A percentile compares a stretch with the other conserved stretches of the same genome.
Conservation (phyloP, 106 monocot genomes). For the Phalaenopsis aphrodite region DNA sequence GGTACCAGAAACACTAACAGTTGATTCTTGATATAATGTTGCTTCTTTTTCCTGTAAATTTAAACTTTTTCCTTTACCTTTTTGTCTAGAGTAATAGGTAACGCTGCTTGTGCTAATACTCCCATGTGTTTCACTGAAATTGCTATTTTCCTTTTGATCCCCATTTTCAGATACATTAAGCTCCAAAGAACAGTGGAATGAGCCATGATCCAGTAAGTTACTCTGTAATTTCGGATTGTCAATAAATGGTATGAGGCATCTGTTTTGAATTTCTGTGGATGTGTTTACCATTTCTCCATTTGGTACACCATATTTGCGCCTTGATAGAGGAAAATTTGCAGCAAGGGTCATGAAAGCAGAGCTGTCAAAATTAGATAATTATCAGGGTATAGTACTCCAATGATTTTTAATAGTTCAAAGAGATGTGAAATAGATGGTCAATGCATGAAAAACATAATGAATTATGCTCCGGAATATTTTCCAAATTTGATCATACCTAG, state of each 20-base stretch:
- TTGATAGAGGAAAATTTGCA: conserved; percentile 57
- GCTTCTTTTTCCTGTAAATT: background rate
- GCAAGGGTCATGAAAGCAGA: conserved; percentile 92
- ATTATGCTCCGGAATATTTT: background rate
- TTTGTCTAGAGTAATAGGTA: conserved; percentile 7
- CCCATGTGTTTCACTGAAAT: conserved; percentile 19
- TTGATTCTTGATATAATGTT: conserved; percentile 21
- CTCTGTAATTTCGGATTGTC: conserved; percentile 15
- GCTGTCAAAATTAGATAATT: conserved; percentile 38
- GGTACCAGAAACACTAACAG: conserved; percentile 20
- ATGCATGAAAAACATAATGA: background rate
- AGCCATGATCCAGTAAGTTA: conserved; percentile 20
- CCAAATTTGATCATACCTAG: conserved; percentile 30
- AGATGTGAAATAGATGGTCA: background rate
- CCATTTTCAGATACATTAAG: conserved; percentile 8
- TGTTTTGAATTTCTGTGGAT: conserved; percentile 8
- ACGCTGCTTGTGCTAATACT: conserved; percentile 12
- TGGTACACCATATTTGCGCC: background rate
- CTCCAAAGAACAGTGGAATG: conserved; percentile 15
- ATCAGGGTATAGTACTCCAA: background rate
- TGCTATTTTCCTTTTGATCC: conserved; percentile 23
- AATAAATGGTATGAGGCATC: conserved; percentile 5
- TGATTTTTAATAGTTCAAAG: background rate
- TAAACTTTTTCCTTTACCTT: conserved; percentile 3
- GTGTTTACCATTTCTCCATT: conserved; percentile 12